A percentile compares a stretch with the other conserved stretches of the same genome.
These are phyloP conservation scores for Zygosaccharomyces pseudobailii DNA, from an alignment of 1,139 yeast genomes.

Conservation along the genomic window DNA sequence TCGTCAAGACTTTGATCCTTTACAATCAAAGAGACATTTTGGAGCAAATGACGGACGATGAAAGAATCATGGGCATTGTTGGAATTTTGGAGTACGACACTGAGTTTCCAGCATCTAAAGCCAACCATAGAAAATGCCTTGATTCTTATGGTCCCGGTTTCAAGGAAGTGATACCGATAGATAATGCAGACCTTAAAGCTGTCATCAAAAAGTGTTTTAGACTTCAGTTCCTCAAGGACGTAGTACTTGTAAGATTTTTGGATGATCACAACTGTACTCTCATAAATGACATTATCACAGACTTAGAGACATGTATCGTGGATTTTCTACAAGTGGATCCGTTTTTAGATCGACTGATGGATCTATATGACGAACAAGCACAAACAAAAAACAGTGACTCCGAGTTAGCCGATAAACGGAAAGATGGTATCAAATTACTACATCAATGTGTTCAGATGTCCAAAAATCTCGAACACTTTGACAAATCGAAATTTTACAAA, in stretches of 20 bases:
- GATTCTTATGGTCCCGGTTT: slow-evolving; percentile 50
- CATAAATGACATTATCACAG: slow-evolving; percentile 41
- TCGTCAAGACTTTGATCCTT: slow-evolving; percentile 61
- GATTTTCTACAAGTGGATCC: slow-evolving; percentile 57
- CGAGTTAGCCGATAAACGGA: slow-evolving; percentile 34
- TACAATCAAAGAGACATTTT: slow-evolving; percentile 68
- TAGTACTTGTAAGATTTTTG: slow-evolving; percentile 69
- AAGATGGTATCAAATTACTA: slow-evolving; percentile 73
- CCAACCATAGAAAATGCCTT: slow-evolving; percentile 69
- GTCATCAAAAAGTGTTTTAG: slow-evolving; percentile 71
- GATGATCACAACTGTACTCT: slow-evolving; percentile 75
- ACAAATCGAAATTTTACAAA: slow-evolving; percentile 62
- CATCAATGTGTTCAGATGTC: slow-evolving; percentile 79
- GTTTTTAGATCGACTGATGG: slow-evolving; percentile 49
- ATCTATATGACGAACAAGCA: slow-evolving; percentile 42
- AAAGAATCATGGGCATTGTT: slow-evolving; percentile 55
- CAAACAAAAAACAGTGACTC: slow-evolving; percentile 17
- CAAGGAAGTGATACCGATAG: slow-evolving; percentile 67
- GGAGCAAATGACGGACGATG: slow-evolving; percentile 63
- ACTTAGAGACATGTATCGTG: slow-evolving; percentile 43
- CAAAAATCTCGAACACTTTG: slow-evolving; percentile 58
- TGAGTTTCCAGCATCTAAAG: slow-evolving; percentile 71
- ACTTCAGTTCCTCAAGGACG: slow-evolving; percentile 78
- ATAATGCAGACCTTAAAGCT: slow-evolving; percentile 48
- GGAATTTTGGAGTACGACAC: slow-evolving; percentile 93